phyloP scores from a whole-genome alignment of 305 asterid species.

The Fraxinus baroniana region DNA sequence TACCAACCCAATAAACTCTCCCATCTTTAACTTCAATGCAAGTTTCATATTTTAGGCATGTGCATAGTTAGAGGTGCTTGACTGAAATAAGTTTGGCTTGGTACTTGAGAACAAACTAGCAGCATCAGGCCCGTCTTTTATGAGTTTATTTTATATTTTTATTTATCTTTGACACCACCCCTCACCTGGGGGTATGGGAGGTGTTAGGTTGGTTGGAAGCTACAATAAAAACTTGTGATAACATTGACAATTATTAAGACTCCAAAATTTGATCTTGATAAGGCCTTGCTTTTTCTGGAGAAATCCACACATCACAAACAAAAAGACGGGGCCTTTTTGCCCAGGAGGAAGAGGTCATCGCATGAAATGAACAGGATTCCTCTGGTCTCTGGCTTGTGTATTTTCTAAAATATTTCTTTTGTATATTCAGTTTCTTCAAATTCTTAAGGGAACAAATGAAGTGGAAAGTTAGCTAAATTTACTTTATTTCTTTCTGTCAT shows the following conservation, averaged over 20 bases:
- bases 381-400: not conserved
- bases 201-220: not conserved
- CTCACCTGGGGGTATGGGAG: not conserved
- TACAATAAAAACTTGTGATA: not conserved
- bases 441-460: not conserved
- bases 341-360: not conserved
- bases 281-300: not conserved
- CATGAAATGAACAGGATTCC: not conserved
- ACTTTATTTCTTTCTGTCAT: not conserved
- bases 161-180: not conserved
- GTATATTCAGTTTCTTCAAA: not conserved
- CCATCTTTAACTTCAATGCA: constrained; percentile 12
- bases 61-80: not conserved
- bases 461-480: not conserved
- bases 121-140: not conserved
- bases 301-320: not conserved
- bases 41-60: constrained; percentile 18
- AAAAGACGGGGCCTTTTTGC: not conserved
- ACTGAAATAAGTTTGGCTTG: constrained; percentile 2
- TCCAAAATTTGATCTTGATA: not conserved
- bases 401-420: not conserved
- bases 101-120: not conserved
- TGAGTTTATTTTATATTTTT: not conserved
- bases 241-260: not conserved
- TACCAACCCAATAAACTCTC: constrained; percentile 12